Percentiles rank a stretch among this genome's conserved stretches.
Conservation (phyloP, 139 green algal species). For the Dunaliella primolecta region DNA sequence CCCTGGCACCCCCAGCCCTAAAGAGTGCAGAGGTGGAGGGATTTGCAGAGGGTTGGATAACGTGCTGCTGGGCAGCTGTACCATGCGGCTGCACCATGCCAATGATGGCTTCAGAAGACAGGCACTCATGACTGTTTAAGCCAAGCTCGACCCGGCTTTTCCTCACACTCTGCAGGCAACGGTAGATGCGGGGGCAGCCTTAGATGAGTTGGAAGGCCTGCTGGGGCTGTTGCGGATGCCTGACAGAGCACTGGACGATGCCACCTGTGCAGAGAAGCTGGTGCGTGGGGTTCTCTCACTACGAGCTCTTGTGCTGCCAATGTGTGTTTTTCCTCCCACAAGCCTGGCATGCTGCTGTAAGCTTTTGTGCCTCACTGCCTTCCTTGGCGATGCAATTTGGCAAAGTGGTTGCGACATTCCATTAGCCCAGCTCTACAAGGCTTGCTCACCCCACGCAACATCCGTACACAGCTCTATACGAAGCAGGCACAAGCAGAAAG, state of each 20-base stretch:
- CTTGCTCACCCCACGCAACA: too few species aligned
- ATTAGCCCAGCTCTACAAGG: too few species aligned
- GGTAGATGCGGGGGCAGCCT: conserved; percentile 20
- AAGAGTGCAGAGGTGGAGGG: not conserved
- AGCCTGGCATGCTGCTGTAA: too few species aligned
- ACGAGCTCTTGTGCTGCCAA: not conserved
- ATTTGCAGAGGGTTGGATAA: not conserved
- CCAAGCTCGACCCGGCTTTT: not conserved
- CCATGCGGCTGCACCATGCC: not conserved
- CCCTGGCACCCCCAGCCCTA: too few species aligned
- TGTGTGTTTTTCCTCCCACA: not conserved
- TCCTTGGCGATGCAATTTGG: too few species aligned
- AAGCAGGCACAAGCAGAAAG: too few species aligned
- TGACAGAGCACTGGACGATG: conserved; percentile 23
- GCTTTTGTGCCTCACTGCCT: too few species aligned
- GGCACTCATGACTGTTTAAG: not conserved
- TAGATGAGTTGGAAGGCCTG: conserved; percentile 42
- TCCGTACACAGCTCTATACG: too few species aligned
- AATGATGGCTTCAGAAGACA: not conserved
- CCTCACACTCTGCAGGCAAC: not conserved
- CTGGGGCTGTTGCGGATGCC: conserved; percentile 24
- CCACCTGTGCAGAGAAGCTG: conserved; percentile 6
- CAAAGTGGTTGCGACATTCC: too few species aligned
- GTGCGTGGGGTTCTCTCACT: not conserved
- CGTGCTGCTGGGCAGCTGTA: not conserved